Evolutionary conservation across 208 protist species (phyloP).

Genomic region (Crithidia fasciculata): DNA sequence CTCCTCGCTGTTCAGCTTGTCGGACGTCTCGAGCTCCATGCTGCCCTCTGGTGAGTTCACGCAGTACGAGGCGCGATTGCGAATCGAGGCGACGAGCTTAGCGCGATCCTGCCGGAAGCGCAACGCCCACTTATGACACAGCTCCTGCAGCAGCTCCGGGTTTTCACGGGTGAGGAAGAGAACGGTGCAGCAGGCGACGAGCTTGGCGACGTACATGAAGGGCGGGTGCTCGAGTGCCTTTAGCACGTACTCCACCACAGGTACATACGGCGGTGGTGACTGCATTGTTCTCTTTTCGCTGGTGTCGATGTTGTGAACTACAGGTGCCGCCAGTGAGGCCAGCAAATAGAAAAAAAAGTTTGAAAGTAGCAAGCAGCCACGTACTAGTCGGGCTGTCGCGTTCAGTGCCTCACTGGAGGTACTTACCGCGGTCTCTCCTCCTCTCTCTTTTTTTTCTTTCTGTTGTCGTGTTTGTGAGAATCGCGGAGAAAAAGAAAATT

Average conservation of each 20-base stretch:
- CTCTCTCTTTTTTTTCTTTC: too few relatives aligned
- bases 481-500: too few relatives aligned
- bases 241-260: conserved; percentile 86
- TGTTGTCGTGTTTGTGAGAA: too few relatives aligned
- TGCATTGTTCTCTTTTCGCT: neutral
- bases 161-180: conserved; percentile 84
- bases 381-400: too few relatives aligned
- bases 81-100: conserved; percentile 54
- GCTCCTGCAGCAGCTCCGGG: conserved; percentile 54
- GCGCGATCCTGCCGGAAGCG: conserved; percentile 69
- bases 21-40: neutral
- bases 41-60: conserved; percentile 11
- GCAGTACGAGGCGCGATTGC: conserved; percentile 37
- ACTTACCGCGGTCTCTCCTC: too few relatives aligned
- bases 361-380: neutral
- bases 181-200: conserved; percentile 80
- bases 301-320: too few relatives aligned
- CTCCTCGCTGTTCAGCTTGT: conserved; percentile 14
- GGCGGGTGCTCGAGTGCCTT: conserved; percentile 79
- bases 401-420: too few relatives aligned
- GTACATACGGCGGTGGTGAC: conserved; percentile 56
- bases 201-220: conserved; percentile 84
- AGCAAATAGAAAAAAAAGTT: conserved; percentile 13
- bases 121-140: conserved; percentile 81
- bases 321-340: too few relatives aligned